phyloP scores from a whole-genome alignment of 805 yeast species.

The Suhomyces xylopsoci region DNA sequence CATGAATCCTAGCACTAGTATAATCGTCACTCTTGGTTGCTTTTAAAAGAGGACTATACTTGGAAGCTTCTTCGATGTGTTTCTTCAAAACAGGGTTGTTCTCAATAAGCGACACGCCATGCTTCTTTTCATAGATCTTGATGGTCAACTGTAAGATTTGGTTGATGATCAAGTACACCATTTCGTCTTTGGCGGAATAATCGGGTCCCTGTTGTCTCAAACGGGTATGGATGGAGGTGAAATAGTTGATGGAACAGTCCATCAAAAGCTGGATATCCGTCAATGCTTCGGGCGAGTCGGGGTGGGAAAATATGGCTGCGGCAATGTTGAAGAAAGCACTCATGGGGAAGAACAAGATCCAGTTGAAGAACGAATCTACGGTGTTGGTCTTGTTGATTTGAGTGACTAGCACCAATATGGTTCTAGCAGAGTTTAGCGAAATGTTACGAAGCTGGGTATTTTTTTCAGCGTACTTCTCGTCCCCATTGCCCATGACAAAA shows the following conservation, averaged over 20 bases:
- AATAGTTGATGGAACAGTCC: conserved; percentile 18
- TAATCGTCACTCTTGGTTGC: neutral
- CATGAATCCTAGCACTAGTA: neutral
- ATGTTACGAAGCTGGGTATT: conserved; percentile 24
- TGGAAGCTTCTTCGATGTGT: neutral
- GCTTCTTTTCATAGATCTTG: neutral
- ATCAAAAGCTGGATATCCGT: conserved; percentile 30
- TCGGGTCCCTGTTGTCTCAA: neutral
- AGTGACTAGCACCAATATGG: conserved; percentile 27
- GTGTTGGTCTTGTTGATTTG: conserved; percentile 17
- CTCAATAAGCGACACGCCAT: neutral
- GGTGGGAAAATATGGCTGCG: conserved; percentile 23
- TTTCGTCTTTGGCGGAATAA: neutral
- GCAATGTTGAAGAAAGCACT: conserved; percentile 24
- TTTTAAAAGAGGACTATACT: neutral
- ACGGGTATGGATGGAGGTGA: conserved; percentile 1
- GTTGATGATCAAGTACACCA: neutral
- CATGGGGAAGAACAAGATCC: conserved; percentile 32
- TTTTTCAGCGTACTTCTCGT: conserved; percentile 15
- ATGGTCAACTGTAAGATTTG: neutral
- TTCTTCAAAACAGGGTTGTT: neutral
- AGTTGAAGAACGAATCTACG: conserved; percentile 24
- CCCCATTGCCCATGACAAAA: conserved; percentile 14
- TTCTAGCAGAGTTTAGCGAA: conserved; percentile 35
- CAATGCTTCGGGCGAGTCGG: conserved; percentile 23